Conservation (phyloP, 495 filamentous ascomycete species). For the Penicillium odoratum region DNA sequence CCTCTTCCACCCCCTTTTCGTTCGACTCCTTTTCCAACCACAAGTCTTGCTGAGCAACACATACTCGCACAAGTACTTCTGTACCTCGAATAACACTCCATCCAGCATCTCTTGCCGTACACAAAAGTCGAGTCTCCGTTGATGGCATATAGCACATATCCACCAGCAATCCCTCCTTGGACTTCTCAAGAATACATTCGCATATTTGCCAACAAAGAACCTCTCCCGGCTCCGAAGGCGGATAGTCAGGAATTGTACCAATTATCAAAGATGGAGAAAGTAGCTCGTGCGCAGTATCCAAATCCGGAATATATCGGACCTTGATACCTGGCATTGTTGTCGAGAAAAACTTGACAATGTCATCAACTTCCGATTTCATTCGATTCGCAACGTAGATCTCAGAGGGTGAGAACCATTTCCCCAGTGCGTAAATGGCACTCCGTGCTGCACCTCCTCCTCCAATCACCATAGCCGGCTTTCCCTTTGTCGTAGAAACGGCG, state of each 20-base stretch:
- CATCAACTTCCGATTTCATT: conserved; percentile 52
- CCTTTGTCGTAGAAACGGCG: conserved; percentile 31
- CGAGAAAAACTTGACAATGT: conserved; percentile 41
- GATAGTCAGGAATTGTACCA: conserved; percentile 5
- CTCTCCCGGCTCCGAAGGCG: not conserved
- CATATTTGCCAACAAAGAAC: not conserved
- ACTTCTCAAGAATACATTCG: not conserved
- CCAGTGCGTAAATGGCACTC: conserved; percentile 52
- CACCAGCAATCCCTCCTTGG: not conserved
- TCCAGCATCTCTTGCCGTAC: not conserved
- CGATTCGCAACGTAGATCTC: conserved; percentile 1
- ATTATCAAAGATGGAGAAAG: conserved; percentile 1
- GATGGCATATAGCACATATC: conserved; percentile 13
- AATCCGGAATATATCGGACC: conserved; percentile 28
- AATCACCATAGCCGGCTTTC: conserved; percentile 50
- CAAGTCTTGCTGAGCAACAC: conserved; percentile 5
- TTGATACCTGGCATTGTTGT: conserved; percentile 25
- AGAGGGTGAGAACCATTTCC: conserved; percentile 25
- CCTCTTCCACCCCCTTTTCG: conserved; percentile 2
- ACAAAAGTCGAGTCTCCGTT: conserved; percentile 1
- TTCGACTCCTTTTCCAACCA: conserved; percentile 5
- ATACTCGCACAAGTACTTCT: conserved; percentile 8
- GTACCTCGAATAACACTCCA: conserved; percentile 7
- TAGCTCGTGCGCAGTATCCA: conserved; percentile 4
- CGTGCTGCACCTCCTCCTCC: conserved; percentile 62